Conservation (phyloP, 495 filamentous ascomycete species). For the Aspergillus kassunensis region DNA sequence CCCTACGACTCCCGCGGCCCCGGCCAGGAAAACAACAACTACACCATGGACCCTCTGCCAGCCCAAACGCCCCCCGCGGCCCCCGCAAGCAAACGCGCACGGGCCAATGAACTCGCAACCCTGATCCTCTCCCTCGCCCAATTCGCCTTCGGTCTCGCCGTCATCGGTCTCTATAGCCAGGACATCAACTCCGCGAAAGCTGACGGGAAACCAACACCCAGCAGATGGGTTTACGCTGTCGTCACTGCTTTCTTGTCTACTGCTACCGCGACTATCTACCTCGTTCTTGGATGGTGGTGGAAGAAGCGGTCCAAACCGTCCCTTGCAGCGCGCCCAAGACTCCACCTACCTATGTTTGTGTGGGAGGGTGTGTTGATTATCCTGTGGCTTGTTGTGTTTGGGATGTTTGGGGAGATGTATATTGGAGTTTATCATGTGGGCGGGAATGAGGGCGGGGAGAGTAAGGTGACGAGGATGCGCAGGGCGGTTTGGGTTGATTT, state of each 20-base stretch:
- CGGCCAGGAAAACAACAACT: slow-evolving; percentile 17
- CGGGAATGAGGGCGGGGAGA: slow-evolving; percentile 49
- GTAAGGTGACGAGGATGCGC: slow-evolving; percentile 68
- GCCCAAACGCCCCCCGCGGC: slow-evolving; percentile 9
- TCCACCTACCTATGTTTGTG: slow-evolving; percentile 47
- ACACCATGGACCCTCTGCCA: slow-evolving; percentile 4
- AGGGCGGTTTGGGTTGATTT: slow-evolving; percentile 84
- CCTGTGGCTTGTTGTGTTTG: slow-evolving; percentile 77
- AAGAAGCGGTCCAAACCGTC: slow-evolving; percentile 17
- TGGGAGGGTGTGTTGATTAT: slow-evolving; percentile 69
- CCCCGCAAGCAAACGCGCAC: not conserved
- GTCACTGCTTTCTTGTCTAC: slow-evolving; percentile 59
- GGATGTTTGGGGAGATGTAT: slow-evolving; percentile 76
- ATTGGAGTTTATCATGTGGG: slow-evolving; percentile 61
- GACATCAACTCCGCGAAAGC: slow-evolving; percentile 61
- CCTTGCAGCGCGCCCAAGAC: not conserved
- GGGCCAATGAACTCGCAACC: slow-evolving; percentile 21
- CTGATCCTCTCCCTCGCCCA: slow-evolving; percentile 62
- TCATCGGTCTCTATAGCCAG: slow-evolving; percentile 73
- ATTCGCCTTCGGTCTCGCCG: slow-evolving; percentile 68
- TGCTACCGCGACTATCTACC: slow-evolving; percentile 56
- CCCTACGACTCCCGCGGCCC: slow-evolving; percentile 11
- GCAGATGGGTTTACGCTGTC: slow-evolving; percentile 76
- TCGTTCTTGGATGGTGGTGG: slow-evolving; percentile 51
- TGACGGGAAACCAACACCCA: slow-evolving; percentile 45